A percentile compares a stretch with the other conserved stretches of the same genome.
Conservation (phyloP, 2,329 filamentous ascomycete species). For the Scleromitrula shiraiana region DNA sequence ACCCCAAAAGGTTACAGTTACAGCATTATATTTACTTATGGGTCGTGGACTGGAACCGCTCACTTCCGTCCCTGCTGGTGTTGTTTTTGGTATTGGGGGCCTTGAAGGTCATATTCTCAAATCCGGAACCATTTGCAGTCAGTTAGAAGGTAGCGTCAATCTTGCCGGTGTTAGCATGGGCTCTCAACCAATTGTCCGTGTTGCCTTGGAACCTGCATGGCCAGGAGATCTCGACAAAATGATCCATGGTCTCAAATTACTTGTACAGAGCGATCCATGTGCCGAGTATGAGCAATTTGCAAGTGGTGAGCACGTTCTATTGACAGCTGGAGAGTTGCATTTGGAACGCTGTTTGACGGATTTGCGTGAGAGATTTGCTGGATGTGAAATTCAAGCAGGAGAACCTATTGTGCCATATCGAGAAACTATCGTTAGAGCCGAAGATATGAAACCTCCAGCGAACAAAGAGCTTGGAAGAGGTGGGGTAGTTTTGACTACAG, state of each 20-base stretch:
- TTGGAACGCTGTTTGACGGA: constrained; percentile 91
- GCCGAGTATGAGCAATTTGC: constrained; percentile 90
- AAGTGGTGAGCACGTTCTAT: constrained; percentile 88
- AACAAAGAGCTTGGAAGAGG: constrained; percentile 84
- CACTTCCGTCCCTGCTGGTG: constrained; percentile 78
- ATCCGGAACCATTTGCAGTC: constrained; percentile 86
- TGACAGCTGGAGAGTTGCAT: constrained; percentile 91
- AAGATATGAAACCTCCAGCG: constrained; percentile 85
- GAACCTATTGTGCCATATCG: constrained; percentile 93
- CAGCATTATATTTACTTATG: constrained; percentile 91
- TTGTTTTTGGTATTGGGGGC: constrained; percentile 90
- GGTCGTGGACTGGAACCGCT: constrained; percentile 79
- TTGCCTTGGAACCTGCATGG: constrained; percentile 88
- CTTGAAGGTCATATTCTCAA: constrained; percentile 92
- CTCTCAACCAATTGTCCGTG: constrained; percentile 86
- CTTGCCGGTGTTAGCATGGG: constrained; percentile 76
- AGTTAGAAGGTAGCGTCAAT: constrained; percentile 79
- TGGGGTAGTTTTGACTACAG: constrained; percentile 64
- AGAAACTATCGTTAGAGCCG: constrained; percentile 78
- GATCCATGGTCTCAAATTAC: constrained; percentile 76
- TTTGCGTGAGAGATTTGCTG: constrained; percentile 83
- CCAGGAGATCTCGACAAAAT: constrained; percentile 90
- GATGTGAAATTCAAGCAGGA: constrained; percentile 89
- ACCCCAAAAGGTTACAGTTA: constrained; percentile 77
- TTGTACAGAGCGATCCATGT: constrained; percentile 93